Percentiles rank a stretch among this genome's conserved stretches.
phyloP scores from a whole-genome alignment of 164 flowering plant species.

The Cinnamomum chago region DNA sequence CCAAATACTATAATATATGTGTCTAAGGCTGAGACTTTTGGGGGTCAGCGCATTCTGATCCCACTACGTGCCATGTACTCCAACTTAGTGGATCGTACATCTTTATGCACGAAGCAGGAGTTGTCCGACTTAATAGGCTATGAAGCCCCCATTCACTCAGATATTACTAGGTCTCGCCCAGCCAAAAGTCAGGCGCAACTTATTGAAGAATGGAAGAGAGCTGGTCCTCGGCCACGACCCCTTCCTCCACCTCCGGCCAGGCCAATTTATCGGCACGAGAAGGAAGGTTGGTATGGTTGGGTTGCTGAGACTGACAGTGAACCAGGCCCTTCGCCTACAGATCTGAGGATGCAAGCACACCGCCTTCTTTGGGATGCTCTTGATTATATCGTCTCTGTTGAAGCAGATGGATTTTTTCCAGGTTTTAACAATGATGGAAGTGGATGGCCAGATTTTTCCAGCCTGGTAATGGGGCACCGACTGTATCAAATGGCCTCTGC shows the following conservation, averaged over 20 bases:
- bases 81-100: conserved; percentile 75
- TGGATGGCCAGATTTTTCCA: conserved; percentile 85
- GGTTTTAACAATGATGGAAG: conserved; percentile 90
- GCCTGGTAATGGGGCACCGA: conserved; percentile 96
- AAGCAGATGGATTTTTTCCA: conserved; percentile 95
- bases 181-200: conserved; percentile 53
- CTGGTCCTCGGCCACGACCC: conserved; percentile 99
- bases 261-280: conserved; percentile 85
- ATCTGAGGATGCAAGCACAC: conserved; percentile 77
- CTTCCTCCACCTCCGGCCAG: conserved; percentile 98
- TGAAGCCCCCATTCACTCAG: conserved; percentile 54
- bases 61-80: conserved; percentile 88
- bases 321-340: conserved; percentile 70
- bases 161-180: conserved; percentile 37
- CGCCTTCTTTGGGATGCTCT: conserved; percentile 91
- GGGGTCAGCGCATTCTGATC: conserved; percentile 87
- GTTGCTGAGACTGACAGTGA: conserved; percentile 69
- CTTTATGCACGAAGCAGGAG: conserved; percentile 74
- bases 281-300: conserved; percentile 99
- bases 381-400: conserved; percentile 87
- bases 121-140: conserved; percentile 57
- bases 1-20: conserved; percentile 74
- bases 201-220: conserved; percentile 80
- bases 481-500: conserved; percentile 67
- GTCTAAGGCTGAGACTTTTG: conserved; percentile 88